Evolutionary conservation across 140 eudicot genomes (phyloP), one percentile per base, ranked within the genome.

Genomic region (Anethum foeniculum): DNA sequence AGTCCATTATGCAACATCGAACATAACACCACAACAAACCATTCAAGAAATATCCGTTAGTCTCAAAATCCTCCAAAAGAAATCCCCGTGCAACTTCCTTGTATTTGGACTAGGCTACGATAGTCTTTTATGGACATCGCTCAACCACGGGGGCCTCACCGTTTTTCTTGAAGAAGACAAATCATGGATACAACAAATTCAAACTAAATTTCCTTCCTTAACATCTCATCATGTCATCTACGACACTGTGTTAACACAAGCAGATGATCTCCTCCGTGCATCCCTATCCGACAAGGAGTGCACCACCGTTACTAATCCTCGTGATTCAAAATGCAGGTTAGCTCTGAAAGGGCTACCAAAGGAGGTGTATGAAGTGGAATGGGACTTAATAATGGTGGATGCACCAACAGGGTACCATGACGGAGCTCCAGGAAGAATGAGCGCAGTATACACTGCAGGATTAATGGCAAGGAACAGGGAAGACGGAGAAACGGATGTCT

Each of bases 321-420:
- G 96, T 76, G 78, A 47, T 1, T 87, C 93, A 0, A 82, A 80
- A 44, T 90, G 96, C 25, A 78, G n/a, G 52, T 82, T 92, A 39
- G 89, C 96, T 0, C 9, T 90, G 16, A 90, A 86, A 81, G 82
- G 90, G 5, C 81, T 92, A n/a, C 97, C 96, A 0, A 79, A 19
- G 15, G 96, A 90, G 60, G 77, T 92, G 8, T 92, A 92, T 30
- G 96, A 87, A 3, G 83, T 86, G 11, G 96, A 90, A 28, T 92
- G 97, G 97, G 97, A 92, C 72, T 60, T 87, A 81, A 89, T 92
- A 62, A 92, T 92, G 96, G 97, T 92, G 81, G 97, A 92, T 60
- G 97, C 97, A 19, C 97, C 97, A 14, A 90, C 93, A 6, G 96
- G 97, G 78, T 92, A 89, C 83, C 86, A 84, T 8, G 92, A 89